phyloP scores from a whole-genome alignment of 257 asterid species.

The Ligustrum vulgare region DNA sequence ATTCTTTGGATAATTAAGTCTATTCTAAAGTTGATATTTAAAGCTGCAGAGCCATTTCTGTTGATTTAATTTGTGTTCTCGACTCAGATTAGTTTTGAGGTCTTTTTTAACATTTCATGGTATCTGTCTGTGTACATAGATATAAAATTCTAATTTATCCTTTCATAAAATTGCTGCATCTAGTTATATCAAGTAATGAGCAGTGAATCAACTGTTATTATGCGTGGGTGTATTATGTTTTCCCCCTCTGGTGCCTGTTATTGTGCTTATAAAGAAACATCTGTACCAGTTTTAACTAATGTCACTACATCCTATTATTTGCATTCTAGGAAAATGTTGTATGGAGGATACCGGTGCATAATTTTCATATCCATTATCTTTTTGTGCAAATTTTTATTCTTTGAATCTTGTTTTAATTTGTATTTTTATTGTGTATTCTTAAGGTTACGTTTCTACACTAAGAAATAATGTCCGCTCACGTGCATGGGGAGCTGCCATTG shows the following conservation, averaged over 20 bases:
- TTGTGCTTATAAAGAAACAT: slow-evolving; percentile 1
- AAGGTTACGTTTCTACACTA: slow-evolving; percentile 85
- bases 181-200: slow-evolving; percentile 4
- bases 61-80: slow-evolving; percentile 12
- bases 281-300: slow-evolving; percentile 8
- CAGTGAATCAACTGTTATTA: background rate
- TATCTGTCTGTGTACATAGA: background rate
- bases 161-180: background rate
- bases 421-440: slow-evolving; percentile 15
- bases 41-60: slow-evolving; percentile 11
- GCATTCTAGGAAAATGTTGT: background rate
- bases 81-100: slow-evolving; percentile 4
- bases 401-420: slow-evolving; percentile 3
- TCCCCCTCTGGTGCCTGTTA: background rate
- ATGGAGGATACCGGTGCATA: slow-evolving; percentile 13
- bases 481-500: slow-evolving; percentile 96
- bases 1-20: background rate
- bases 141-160: background rate
- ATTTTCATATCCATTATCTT: slow-evolving; percentile 1
- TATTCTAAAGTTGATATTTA: background rate
- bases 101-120: background rate
- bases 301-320: slow-evolving; percentile 21
- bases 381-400: background rate
- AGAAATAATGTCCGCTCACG: slow-evolving; percentile 98
- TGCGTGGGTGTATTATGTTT: slow-evolving; percentile 13